Base-by-base conservation (phyloP, 2,329 filamentous ascomycete genomes). In the Mariannaea elegans region DNA sequence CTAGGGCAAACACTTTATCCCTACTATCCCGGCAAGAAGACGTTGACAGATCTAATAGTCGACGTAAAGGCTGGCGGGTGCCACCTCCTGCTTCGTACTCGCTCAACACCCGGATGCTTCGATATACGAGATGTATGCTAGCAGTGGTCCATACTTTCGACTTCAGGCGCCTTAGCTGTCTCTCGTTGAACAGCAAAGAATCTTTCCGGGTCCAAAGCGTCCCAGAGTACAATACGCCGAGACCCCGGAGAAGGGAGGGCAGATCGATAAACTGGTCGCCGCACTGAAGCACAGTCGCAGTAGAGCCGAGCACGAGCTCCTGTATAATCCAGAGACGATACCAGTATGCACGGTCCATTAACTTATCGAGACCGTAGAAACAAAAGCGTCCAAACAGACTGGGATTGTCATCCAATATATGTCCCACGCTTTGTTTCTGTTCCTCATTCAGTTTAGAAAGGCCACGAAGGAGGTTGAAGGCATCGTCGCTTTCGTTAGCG, bases 291-390 rank as follows among this genome's bases (percentile, higher is more conserved):
- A 62, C 29, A 18, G 59, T 62, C 8, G 50, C 49, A 18, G 48
- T 46, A 1, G 59, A 59, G 9, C 59, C 59, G n/a, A 62, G 46
- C n/a, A 62, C 56, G 10, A 62, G 31, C 27, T 60, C 59, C 18
- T 59, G 59, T 8, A 62, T 55, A 45, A 62, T 62, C 56, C 59
- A 62, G 19, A 62, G 45, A 14, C 59, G 56, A 19, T 42, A 50
- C 59, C 59, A 62, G 4, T 62, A 62, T 4, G 27, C 21, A n/a
- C 50, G 41, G 19, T 49, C 46, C 56, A 62, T 62, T 27, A 62
- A 49, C 16, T 19, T 55, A 24, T 55, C 36, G 18, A 62, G 50
- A 14, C 49, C 56, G 23, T 62, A 56, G 21, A 62, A 59, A 42
- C 54, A 27, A 38, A 58, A 8, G 47, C 42, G 7, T 34, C 58